phyloP scores from a whole-genome alignment of 176 grass and related monocot genomes.

The Oryza rufipogon region DNA sequence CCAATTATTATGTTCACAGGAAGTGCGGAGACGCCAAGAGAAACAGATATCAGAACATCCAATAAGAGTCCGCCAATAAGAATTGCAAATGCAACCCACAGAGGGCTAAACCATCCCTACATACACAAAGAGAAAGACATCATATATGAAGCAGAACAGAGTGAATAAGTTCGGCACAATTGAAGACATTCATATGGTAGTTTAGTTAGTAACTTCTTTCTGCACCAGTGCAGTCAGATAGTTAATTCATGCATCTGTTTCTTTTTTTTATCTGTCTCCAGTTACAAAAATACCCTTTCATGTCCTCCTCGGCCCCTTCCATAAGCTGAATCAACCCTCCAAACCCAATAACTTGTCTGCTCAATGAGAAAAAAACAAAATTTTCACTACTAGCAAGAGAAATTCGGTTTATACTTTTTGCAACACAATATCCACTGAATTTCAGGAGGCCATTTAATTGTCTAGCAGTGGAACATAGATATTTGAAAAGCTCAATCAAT shows the following conservation, averaged over 20 bases:
- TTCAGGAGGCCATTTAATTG: slow-evolving; percentile 37
- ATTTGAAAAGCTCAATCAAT: slow-evolving; percentile 14
- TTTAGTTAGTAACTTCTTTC: slow-evolving; percentile 37
- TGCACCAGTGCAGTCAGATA: slow-evolving; percentile 11
- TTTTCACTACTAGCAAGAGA: slow-evolving; percentile 49
- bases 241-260: slow-evolving; percentile 44
- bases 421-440: slow-evolving; percentile 40
- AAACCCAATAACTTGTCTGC: slow-evolving; percentile 99
- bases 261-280: slow-evolving; percentile 48
- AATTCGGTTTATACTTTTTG: slow-evolving; percentile 38
- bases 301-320: slow-evolving; percentile 66
- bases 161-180: slow-evolving; percentile 22
- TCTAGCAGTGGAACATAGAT: slow-evolving; percentile 33
- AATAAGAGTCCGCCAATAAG: slow-evolving; percentile 94
- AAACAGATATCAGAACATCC: slow-evolving; percentile 98
- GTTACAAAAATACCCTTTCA: slow-evolving; percentile 87
- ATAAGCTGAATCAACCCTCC: slow-evolving; percentile 93
- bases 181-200: slow-evolving; percentile 36
- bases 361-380: slow-evolving; percentile 64
- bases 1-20: slow-evolving; percentile 99
- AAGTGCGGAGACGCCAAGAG: slow-evolving; percentile 92
- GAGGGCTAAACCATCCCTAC: slow-evolving; percentile 91
- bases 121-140: slow-evolving; percentile 33
- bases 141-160: slow-evolving; percentile 49
- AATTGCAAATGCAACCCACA: slow-evolving; percentile 99